A percentile compares a stretch with the other conserved stretches of the same genome.
phyloP scores from a whole-genome alignment of 306 rosid species.

The Lathyrus sativus region DNA sequence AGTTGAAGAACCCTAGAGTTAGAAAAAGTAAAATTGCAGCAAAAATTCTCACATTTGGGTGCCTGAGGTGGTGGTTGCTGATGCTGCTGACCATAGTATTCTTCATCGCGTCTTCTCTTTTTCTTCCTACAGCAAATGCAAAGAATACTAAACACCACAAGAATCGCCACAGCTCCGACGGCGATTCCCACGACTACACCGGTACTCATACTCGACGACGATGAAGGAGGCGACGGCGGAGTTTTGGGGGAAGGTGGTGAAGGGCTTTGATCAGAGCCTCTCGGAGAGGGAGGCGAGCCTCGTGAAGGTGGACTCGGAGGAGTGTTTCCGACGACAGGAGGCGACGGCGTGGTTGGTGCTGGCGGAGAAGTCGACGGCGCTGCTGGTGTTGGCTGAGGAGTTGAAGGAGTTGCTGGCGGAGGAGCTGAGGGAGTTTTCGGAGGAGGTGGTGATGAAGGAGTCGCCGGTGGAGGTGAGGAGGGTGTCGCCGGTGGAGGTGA shows the following conservation, averaged over 20 bases:
- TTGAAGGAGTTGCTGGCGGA: not conserved
- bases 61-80: conserved; percentile 44
- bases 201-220: conserved; percentile 49
- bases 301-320: conserved; percentile 45
- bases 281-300: conserved; percentile 49
- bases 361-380: conserved; percentile 22
- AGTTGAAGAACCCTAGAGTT: not conserved
- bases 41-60: conserved; percentile 64
- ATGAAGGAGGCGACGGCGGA: conserved; percentile 43
- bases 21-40: not conserved
- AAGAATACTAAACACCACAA: conserved; percentile 56
- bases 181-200: conserved; percentile 74
- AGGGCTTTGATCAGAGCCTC: conserved; percentile 14
- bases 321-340: conserved; percentile 22
- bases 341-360: conserved; percentile 23
- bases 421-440: conserved; percentile 4
- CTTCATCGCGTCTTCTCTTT: conserved; percentile 74
- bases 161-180: conserved; percentile 63
- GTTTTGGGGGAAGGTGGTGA: conserved; percentile 32
- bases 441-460: conserved; percentile 7
- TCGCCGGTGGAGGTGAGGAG: conserved; percentile 39
- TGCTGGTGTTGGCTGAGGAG: conserved; percentile 10
- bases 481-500: conserved; percentile 43
- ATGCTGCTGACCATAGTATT: conserved; percentile 60
- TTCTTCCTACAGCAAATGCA: conserved; percentile 68